Conservation (phyloP, 1,139 yeast genomes). For the Nematodospora anomalae region DNA sequence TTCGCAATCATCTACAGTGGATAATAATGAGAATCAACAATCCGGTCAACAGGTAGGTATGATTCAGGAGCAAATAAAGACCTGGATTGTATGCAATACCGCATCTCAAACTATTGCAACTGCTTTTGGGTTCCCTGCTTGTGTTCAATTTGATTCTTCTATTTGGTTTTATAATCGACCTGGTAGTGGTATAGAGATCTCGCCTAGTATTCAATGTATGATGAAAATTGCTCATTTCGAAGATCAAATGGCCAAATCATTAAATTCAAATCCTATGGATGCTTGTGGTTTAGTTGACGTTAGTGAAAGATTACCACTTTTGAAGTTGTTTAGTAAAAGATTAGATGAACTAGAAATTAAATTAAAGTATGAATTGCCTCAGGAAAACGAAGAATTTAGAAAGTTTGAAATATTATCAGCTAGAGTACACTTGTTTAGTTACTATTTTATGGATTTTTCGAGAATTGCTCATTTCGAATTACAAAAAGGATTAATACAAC, state of each 20-base stretch:
- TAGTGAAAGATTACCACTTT: slow-evolving; percentile 68
- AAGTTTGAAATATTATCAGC: slow-evolving; percentile 69
- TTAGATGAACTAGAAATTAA: slow-evolving; percentile 72
- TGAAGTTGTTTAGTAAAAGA: slow-evolving; percentile 68
- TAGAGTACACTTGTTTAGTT: slow-evolving; percentile 75
- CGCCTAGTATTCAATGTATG: slow-evolving; percentile 67
- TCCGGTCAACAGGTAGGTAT: slow-evolving; percentile 37
- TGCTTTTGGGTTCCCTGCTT: slow-evolving; percentile 92
- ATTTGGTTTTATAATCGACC: slow-evolving; percentile 55
- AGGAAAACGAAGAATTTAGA: slow-evolving; percentile 50
- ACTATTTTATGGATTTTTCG: slow-evolving; percentile 72
- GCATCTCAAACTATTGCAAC: slow-evolving; percentile 89
- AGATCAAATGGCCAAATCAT: slow-evolving; percentile 76
- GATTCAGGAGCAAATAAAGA: slow-evolving; percentile 74
- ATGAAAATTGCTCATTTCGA: slow-evolving; percentile 82
- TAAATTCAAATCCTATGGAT: slow-evolving; percentile 71
- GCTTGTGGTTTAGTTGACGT: slow-evolving; percentile 66
- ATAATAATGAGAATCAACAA: slow-evolving; percentile 6
- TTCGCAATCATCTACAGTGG: slow-evolving; percentile 34
- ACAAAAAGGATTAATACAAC: slow-evolving; percentile 70
- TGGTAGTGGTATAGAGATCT: slow-evolving; percentile 45
- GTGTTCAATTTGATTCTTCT: slow-evolving; percentile 79
- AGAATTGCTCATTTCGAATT: slow-evolving; percentile 59
- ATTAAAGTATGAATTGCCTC: slow-evolving; percentile 29
- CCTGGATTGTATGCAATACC: slow-evolving; percentile 93